Percentiles rank a stretch among this genome's conserved stretches.
phyloP scores from a whole-genome alignment of 2,329 filamentous ascomycete species.

The Monosporascus sp. region DNA sequence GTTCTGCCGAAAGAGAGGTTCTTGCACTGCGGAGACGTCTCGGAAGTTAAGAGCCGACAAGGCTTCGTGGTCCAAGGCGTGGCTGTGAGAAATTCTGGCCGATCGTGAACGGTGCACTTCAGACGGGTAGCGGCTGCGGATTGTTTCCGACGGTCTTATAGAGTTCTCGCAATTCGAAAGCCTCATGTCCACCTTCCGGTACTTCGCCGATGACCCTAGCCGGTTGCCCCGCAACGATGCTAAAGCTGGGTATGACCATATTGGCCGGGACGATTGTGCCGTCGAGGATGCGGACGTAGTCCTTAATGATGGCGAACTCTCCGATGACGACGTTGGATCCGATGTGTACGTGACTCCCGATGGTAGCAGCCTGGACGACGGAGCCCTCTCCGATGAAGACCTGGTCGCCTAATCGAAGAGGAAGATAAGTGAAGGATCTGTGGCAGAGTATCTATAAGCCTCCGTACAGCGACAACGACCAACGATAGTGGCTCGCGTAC shows the following conservation, averaged over 20 bases:
- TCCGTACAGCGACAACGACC: not conserved
- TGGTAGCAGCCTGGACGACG: constrained; percentile 75
- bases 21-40: too few relatives aligned
- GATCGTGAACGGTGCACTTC: constrained; percentile 12
- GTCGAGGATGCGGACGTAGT: constrained; percentile 84
- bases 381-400: constrained; percentile 77
- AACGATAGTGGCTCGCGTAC: constrained; percentile 20
- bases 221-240: constrained; percentile 79
- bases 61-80: too few relatives aligned
- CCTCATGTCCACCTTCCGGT: constrained; percentile 62
- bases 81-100: too few relatives aligned
- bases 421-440: constrained; percentile 70
- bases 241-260: constrained; percentile 91
- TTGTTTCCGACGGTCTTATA: constrained; percentile 62
- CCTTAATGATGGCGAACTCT: constrained; percentile 87
- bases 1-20: too few relatives aligned
- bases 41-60: too few relatives aligned
- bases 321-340: constrained; percentile 72
- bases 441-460: not conserved
- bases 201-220: constrained; percentile 78
- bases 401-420: constrained; percentile 89
- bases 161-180: constrained; percentile 58
- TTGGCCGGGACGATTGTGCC: constrained; percentile 77
- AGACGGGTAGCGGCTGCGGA: constrained; percentile 32
- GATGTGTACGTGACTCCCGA: constrained; percentile 83